These are phyloP conservation scores for Yamadazyma dendronema DNA, from an alignment of 1,139 yeast genomes.

Conservation along the genomic window DNA sequence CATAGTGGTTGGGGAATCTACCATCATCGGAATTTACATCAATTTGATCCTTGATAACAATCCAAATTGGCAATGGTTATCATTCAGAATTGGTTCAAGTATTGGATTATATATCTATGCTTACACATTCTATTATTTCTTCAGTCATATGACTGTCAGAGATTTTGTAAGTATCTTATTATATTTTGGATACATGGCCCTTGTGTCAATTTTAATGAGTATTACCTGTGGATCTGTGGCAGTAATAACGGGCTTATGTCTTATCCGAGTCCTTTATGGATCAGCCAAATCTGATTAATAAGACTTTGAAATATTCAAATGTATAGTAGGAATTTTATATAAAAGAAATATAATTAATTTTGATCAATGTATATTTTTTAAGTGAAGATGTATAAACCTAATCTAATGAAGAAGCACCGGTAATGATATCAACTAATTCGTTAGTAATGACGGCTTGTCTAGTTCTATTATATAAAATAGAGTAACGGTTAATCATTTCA, in stretches of 20 bases:
- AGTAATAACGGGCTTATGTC: conserved; percentile 58
- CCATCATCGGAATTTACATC: conserved; percentile 69
- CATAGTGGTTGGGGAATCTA: conserved; percentile 66
- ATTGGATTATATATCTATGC: conserved; percentile 67
- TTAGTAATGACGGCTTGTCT: conserved; percentile 99
- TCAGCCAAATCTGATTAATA: conserved; percentile 56
- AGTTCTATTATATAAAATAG: conserved; percentile 98
- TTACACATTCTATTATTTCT: conserved; percentile 68
- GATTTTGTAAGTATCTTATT: conserved; percentile 71
- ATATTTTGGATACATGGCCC: conserved; percentile 69
- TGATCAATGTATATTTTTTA: conserved; percentile 1
- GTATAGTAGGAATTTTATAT: not conserved
- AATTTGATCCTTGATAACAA: conserved; percentile 58
- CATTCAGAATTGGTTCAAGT: conserved; percentile 71
- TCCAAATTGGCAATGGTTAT: conserved; percentile 82
- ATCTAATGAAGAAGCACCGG: conserved; percentile 99
- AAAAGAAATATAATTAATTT: not conserved
- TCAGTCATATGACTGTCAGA: conserved; percentile 51
- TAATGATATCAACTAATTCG: conserved; percentile 98
- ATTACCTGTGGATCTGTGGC: conserved; percentile 78
- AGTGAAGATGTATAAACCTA: too few relatives aligned
- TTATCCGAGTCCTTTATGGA: conserved; percentile 57
- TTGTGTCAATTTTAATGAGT: conserved; percentile 63
- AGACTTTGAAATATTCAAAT: not conserved
- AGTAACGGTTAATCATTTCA: conserved; percentile 94